These are phyloP conservation scores for Otatea glauca DNA, from an alignment of 176 grass and related monocot genomes.

Conservation along the genomic window DNA sequence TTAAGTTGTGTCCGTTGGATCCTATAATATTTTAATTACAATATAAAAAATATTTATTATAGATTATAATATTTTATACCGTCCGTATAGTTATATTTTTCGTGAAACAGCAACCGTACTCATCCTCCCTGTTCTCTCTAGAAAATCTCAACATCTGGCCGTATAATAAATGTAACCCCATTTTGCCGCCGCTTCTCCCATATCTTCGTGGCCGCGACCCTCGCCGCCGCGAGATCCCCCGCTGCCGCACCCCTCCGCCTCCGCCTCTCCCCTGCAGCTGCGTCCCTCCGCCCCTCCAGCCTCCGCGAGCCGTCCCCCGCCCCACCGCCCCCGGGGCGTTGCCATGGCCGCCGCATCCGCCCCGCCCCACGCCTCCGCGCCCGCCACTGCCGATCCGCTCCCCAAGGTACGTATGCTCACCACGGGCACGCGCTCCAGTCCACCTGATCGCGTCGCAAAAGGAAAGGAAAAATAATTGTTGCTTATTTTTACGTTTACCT, in stretches of 20 bases:
- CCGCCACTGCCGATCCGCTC: slow-evolving; percentile 37
- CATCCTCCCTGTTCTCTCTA: too few species aligned
- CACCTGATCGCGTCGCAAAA: background rate
- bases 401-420: slow-evolving; percentile 39
- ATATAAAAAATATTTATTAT: too few species aligned
- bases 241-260: background rate
- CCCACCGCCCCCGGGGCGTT: background rate
- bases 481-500: background rate
- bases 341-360: slow-evolving; percentile 37
- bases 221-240: slow-evolving; percentile 28
- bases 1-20: too few species aligned
- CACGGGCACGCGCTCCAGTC: background rate
- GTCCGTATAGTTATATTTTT: too few species aligned
- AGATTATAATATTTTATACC: too few species aligned
- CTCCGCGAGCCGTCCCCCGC: background rate
- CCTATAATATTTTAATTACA: too few species aligned
- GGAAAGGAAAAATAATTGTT: background rate
- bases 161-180: too few species aligned
- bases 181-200: background rate
- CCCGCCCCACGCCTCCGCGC: background rate
- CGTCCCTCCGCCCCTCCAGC: background rate
- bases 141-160: too few species aligned
- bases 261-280: background rate
- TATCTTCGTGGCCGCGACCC: background rate
- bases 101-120: too few species aligned